phyloP scores from a whole-genome alignment of 2,329 filamentous ascomycete species.

The Colletotrichum sp. region DNA sequence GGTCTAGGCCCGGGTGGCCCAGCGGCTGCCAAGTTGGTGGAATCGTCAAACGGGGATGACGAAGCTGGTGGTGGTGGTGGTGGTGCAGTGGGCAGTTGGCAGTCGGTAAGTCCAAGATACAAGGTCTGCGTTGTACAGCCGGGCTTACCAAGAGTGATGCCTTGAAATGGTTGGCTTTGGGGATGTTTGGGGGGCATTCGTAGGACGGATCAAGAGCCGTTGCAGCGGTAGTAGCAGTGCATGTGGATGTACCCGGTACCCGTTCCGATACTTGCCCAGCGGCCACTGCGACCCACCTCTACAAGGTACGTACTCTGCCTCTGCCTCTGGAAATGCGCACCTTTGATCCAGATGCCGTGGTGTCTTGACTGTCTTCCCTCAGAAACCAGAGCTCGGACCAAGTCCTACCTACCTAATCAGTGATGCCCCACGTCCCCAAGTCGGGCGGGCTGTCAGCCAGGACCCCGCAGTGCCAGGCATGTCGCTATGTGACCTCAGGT shows the following conservation, averaged over 20 bases:
- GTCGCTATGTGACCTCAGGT: background rate
- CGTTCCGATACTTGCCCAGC: background rate
- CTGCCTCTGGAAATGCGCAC: background rate
- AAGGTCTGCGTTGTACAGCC: background rate
- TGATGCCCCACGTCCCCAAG: background rate
- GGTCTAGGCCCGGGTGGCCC: conserved; percentile 9
- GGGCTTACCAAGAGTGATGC: background rate
- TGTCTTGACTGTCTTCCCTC: background rate
- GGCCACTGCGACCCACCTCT: background rate
- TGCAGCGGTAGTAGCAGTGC: conserved; percentile 2
- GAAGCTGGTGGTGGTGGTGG: background rate
- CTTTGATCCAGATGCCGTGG: background rate
- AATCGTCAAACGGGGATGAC: conserved; percentile 19
- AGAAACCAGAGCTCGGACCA: background rate
- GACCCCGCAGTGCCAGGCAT: conserved; percentile 14
- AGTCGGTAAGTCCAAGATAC: background rate
- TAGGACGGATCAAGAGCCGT: background rate
- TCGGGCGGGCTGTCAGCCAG: background rate
- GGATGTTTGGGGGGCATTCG: background rate
- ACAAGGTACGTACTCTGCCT: background rate
- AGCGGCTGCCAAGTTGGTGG: background rate
- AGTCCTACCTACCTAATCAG: background rate
- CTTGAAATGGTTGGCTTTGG: background rate
- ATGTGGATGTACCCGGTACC: conserved; percentile 15
- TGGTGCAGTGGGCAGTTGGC: background rate